Base-by-base conservation (phyloP, 441 rosid species). In the Omphalea diandra region DNA sequence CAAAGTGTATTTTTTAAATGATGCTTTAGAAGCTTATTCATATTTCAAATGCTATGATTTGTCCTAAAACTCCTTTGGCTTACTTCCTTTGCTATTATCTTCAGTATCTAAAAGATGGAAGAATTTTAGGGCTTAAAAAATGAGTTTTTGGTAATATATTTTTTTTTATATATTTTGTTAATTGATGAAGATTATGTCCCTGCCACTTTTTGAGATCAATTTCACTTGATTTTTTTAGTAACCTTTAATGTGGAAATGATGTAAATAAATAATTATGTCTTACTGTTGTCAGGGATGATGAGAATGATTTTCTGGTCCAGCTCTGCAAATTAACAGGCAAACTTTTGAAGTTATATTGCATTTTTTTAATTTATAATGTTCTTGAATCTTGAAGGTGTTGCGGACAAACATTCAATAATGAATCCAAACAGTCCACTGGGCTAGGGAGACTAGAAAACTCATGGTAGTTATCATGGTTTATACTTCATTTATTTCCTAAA, bases 301-400 rank as follows among this genome's bases (percentile, higher is more conserved):
- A 95, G 5, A 81, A 83, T 52, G 96, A 93, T 76, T 95, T 93
- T 72, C 85, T 90, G 50, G 72, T 88, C 75, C 96, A 93, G 89
- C 85, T 92, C 26, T 90, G 97, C 87, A 85, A 77, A 83, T 78
- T 84, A 10, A 75, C 87, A 0, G 99, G 98, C 70, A 90, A 92
- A 83, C 86, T 92, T 69, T 81, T 95, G 72, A 90, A 77, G 97
- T 97, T 94, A 65, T 73, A n/a, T n/a, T n/a, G n/a, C 66, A n/a
- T 35, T 43, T 58, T 47, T 1, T n/a, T n/a, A n/a, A n/a, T n/a
- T n/a, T n/a, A n/a, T n/a, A n/a, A n/a, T n/a, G n/a, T n/a, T n/a
- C n/a, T n/a, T n/a, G n/a, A n/a, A n/a, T n/a, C n/a, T n/a, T n/a
- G n/a, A n/a, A n/a, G n/a, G n/a, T n/a, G n/a, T n/a, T n/a, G n/a